Percentiles rank a stretch among this genome's conserved stretches.
Evolutionary conservation across 1,284 basidiomycete species (phyloP).

Genomic region (Wallemia ichthyophaga): DNA sequence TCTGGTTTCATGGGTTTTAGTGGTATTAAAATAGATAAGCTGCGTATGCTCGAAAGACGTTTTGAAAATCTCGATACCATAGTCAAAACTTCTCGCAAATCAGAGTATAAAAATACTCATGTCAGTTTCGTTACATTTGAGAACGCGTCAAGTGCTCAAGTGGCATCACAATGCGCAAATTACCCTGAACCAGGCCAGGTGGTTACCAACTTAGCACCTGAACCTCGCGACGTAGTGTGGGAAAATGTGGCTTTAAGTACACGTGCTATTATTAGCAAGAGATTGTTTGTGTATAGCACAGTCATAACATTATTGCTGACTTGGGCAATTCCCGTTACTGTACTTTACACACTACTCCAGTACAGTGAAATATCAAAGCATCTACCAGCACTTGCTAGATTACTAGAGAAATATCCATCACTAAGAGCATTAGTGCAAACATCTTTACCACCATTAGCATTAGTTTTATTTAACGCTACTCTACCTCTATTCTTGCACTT

Average conservation of each 20-base stretch:
- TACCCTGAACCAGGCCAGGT: constrained; percentile 34
- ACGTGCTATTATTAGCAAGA: constrained; percentile 28
- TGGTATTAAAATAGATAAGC: constrained; percentile 32
- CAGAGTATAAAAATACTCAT: constrained; percentile 45
- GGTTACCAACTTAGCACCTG: constrained; percentile 47
- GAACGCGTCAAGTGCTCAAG: constrained; percentile 80
- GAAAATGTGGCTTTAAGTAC: constrained; percentile 42
- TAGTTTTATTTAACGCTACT: constrained; percentile 65
- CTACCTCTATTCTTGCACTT: constrained; percentile 69
- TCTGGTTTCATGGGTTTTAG: not conserved
- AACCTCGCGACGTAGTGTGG: constrained; percentile 91
- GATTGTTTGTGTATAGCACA: constrained; percentile 33
- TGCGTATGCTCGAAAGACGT: constrained; percentile 42
- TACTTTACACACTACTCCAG: constrained; percentile 53
- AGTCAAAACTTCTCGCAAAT: constrained; percentile 29
- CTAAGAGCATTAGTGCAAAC: constrained; percentile 71
- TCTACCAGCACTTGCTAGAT: constrained; percentile 41
- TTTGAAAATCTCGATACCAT: constrained; percentile 17
- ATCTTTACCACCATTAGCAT: constrained; percentile 59
- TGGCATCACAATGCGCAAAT: constrained; percentile 60
- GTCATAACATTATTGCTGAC: constrained; percentile 44
- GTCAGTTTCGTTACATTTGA: constrained; percentile 92
- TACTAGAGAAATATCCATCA: constrained; percentile 50
- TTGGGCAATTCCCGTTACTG: constrained; percentile 62
- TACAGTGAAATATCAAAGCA: constrained; percentile 72